phyloP scores from a whole-genome alignment of 2,329 filamentous ascomycete genomes.

The Monascus ruber region DNA sequence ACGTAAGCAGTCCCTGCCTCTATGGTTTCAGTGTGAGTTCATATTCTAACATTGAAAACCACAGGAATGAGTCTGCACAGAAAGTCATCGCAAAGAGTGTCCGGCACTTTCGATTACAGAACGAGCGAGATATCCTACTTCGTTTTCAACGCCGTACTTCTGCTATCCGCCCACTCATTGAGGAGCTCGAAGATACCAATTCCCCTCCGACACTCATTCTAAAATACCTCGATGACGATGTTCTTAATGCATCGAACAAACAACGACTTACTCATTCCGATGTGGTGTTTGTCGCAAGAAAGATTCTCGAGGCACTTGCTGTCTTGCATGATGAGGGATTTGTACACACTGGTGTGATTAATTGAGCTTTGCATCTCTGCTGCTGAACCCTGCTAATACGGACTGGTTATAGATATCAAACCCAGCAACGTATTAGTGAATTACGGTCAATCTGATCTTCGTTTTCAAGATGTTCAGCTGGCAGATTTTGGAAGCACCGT shows the following conservation, averaged over 20 bases:
- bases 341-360: constrained; percentile 11
- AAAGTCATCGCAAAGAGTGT: constrained; percentile 10
- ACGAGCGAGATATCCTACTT: constrained; percentile 13
- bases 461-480: constrained; percentile 13
- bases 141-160: constrained; percentile 12
- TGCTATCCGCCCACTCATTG: constrained; percentile 10
- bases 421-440: constrained; percentile 13
- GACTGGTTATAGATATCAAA: constrained; percentile 13
- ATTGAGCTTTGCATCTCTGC: background rate
- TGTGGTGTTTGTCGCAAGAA: constrained; percentile 8
- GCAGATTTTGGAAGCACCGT: constrained; percentile 12
- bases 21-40: background rate
- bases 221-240: constrained; percentile 13
- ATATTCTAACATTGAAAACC: background rate
- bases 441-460: constrained; percentile 4
- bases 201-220: constrained; percentile 11
- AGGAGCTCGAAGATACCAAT: constrained; percentile 11
- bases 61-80: constrained; percentile 7
- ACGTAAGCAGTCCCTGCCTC: constrained; percentile 3
- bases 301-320: constrained; percentile 6
- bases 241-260: constrained; percentile 8
- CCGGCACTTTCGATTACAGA: constrained; percentile 12
- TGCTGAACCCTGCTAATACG: background rate
- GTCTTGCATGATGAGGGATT: constrained; percentile 8
- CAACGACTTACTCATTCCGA: constrained; percentile 8